phyloP scores from a whole-genome alignment of 2,329 filamentous ascomycete species.

The Aspergillus aculeatinus region DNA sequence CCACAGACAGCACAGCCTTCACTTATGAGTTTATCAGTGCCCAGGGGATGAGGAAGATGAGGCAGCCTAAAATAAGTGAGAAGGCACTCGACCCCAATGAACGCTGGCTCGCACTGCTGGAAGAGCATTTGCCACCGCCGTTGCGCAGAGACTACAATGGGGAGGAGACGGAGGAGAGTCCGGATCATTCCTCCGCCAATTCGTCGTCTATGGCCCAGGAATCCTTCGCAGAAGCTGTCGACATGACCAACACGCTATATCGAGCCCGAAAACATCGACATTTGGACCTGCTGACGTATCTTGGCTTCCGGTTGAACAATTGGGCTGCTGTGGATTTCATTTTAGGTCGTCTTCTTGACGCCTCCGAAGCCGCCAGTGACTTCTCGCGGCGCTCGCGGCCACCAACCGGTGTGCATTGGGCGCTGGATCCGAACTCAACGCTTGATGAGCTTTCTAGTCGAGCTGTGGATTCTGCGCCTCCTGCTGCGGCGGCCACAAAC shows the following conservation, averaged over 20 bases:
- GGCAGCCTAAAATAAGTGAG: slow-evolving; percentile 19
- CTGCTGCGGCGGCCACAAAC: slow-evolving; percentile 2
- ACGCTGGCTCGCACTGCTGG: slow-evolving; percentile 37
- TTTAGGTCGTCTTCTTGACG: slow-evolving; percentile 40
- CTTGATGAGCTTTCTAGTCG: slow-evolving; percentile 32
- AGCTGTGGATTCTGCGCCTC: slow-evolving; percentile 5
- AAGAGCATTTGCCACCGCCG: slow-evolving; percentile 32
- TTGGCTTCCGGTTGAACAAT: slow-evolving; percentile 41
- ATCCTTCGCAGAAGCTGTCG: slow-evolving; percentile 26
- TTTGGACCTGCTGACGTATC: slow-evolving; percentile 40
- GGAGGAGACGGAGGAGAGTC: slow-evolving; percentile 9
- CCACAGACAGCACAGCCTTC: slow-evolving; percentile 14
- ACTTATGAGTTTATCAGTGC: slow-evolving; percentile 22
- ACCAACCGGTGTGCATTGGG: slow-evolving; percentile 34
- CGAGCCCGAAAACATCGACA: slow-evolving; percentile 28
- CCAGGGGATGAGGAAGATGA: slow-evolving; percentile 9
- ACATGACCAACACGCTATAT: slow-evolving; percentile 33
- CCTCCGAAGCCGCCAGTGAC: slow-evolving; percentile 28
- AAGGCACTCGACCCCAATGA: slow-evolving; percentile 22
- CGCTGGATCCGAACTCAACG: slow-evolving; percentile 19
- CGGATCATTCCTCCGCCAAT: background rate
- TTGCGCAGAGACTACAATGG: slow-evolving; percentile 20
- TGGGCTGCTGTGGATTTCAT: slow-evolving; percentile 44
- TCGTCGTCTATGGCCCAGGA: slow-evolving; percentile 11
- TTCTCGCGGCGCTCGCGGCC: slow-evolving; percentile 16